Percentiles rank a stretch among this genome's conserved stretches.
These are phyloP conservation scores for Malassezia pachydermatis DNA, from an alignment of 1,284 basidiomycete species.

Conservation along the genomic window DNA sequence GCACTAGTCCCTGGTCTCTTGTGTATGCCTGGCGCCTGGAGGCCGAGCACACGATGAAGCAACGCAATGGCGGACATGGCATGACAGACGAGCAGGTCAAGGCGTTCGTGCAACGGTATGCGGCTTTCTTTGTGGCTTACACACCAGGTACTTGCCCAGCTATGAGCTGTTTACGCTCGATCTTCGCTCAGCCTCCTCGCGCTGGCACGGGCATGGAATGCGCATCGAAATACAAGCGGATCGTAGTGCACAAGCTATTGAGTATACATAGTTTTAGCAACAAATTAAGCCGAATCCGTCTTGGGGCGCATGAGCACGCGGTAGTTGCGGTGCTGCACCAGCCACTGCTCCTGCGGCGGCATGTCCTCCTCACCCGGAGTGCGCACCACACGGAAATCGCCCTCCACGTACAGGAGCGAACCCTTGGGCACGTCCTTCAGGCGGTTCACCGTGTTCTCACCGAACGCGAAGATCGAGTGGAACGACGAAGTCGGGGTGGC, in stretches of 20 bases:
- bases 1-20: slow-evolving; percentile 9
- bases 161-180: slow-evolving; percentile 23
- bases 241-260: neutral
- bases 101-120: slow-evolving; percentile 50
- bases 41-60: slow-evolving; percentile 79
- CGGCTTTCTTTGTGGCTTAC: neutral
- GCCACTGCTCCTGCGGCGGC: slow-evolving; percentile 14
- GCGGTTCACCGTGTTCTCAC: slow-evolving; percentile 23
- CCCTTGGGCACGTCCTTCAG: slow-evolving; percentile 25
- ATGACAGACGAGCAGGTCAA: slow-evolving; percentile 73
- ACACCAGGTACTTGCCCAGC: slow-evolving; percentile 22
- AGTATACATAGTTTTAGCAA: neutral
- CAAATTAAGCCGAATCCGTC: neutral
- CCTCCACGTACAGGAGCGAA: slow-evolving; percentile 27
- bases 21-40: slow-evolving; percentile 62
- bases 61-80: slow-evolving; percentile 65
- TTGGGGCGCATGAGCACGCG: slow-evolving; percentile 16
- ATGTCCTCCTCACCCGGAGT: slow-evolving; percentile 13
- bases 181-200: neutral
- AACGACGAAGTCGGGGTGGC: slow-evolving; percentile 22
- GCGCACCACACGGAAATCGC: slow-evolving; percentile 26
- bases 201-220: slow-evolving; percentile 2
- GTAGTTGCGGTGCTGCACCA: slow-evolving; percentile 27
- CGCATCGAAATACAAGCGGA: slow-evolving; percentile 3
- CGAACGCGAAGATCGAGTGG: slow-evolving; percentile 34